A percentile compares a stretch with the other conserved stretches of the same genome.
Conservation (phyloP, 78 protist species). For the Dictyostelium capitatum region DNA sequence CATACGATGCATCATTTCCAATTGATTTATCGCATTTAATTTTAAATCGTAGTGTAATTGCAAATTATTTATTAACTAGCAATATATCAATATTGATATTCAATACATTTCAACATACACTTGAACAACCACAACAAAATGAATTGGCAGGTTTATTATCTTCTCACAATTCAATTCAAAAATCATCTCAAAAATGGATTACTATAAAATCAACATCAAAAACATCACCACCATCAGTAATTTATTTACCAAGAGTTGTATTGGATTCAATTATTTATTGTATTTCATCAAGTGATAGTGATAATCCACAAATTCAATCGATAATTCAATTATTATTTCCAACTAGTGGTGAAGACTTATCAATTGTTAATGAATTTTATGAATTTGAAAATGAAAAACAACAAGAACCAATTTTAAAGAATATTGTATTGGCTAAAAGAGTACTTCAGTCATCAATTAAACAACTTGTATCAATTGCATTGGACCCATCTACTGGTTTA, state of each 20-base stretch:
- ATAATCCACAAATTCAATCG: neutral
- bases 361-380: neutral
- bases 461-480: slow-evolving; percentile 1
- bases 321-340: slow-evolving; percentile 5
- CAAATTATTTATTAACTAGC: slow-evolving; percentile 23
- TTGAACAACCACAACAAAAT: neutral
- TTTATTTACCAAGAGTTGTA: slow-evolving; percentile 22
- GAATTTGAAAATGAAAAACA: neutral
- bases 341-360: neutral
- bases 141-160: neutral
- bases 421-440: neutral
- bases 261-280: slow-evolving; percentile 21
- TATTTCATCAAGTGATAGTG: neutral
- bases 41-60: slow-evolving; percentile 2
- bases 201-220: neutral
- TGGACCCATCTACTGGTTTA: neutral
- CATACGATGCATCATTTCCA: slow-evolving; percentile 12
- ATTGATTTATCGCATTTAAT: slow-evolving; percentile 19
- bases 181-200: slow-evolving; percentile 13
- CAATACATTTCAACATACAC: neutral
- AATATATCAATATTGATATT: slow-evolving; percentile 5
- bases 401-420: slow-evolving; percentile 22
- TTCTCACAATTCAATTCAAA: neutral
- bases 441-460: neutral
- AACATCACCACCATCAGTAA: neutral